Percentiles rank a stretch among this genome's conserved stretches.
Evolutionary conservation across 2,329 filamentous ascomycete species (phyloP).

Genomic region (Pseudonectria buxi): DNA sequence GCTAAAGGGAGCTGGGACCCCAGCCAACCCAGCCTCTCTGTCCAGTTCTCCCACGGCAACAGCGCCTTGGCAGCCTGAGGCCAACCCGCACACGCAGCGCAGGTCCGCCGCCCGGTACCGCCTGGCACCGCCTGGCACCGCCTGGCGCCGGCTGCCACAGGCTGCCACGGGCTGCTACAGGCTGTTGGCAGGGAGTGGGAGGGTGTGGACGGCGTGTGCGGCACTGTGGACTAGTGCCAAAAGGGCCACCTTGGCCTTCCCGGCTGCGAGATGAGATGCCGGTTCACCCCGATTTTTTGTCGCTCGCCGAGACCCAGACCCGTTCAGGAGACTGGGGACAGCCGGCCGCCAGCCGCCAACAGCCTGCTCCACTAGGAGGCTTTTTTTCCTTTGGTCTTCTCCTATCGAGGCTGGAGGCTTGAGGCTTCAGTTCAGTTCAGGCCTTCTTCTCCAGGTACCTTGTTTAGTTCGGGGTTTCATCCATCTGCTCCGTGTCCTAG

Average conservation of each 20-base stretch:
- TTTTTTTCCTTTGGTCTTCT: neutral
- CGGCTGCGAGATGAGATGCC: constrained; percentile 26
- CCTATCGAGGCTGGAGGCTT: neutral
- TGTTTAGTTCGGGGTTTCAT: no score
- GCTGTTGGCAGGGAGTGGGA: no score
- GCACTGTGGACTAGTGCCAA: no score
- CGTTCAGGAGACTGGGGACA: constrained; percentile 2
- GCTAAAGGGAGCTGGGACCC: constrained; percentile 27
- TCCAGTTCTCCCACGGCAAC: constrained; percentile 27
- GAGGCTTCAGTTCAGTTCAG: neutral
- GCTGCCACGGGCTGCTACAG: no score
- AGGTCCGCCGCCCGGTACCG: no score
- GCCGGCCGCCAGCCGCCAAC: constrained; percentile 1
- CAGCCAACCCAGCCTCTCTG: constrained; percentile 11
- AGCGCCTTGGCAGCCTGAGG: constrained; percentile 29
- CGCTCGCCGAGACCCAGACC: constrained; percentile 25
- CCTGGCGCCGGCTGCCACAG: no score
- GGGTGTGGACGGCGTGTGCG: no score
- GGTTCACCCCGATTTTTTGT: constrained; percentile 30
- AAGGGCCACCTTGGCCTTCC: constrained; percentile 4
- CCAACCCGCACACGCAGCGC: constrained; percentile 8
- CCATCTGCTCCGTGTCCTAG: no score
- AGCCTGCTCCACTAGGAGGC: constrained; percentile 1
- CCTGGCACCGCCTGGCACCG: no score
- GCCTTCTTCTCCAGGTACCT: no score